These are phyloP conservation scores for Chiua virens DNA, from an alignment of 768 basidiomycete species.

Conservation along the genomic window DNA sequence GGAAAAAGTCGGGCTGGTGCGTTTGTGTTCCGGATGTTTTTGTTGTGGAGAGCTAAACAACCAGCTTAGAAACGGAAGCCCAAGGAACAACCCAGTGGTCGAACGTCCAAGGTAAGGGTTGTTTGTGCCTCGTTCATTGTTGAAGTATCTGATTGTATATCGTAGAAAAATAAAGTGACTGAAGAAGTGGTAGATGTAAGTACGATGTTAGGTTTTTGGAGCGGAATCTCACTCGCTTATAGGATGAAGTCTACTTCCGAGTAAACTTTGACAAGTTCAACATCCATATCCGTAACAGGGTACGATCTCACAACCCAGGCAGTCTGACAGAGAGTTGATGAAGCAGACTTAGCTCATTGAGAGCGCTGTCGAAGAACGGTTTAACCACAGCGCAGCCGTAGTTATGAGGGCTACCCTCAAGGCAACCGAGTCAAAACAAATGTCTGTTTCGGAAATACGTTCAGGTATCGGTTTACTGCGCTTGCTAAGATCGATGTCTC, in stretches of 20 bases:
- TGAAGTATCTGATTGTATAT: slow-evolving; percentile 21
- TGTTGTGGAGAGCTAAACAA: slow-evolving; percentile 15
- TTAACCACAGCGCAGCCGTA: slow-evolving; percentile 69
- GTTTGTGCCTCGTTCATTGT: background rate
- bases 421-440: slow-evolving; percentile 65
- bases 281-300: slow-evolving; percentile 83
- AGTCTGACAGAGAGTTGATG: slow-evolving; percentile 10
- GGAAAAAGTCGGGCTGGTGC: slow-evolving; percentile 70
- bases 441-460: slow-evolving; percentile 56
- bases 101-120: slow-evolving; percentile 52
- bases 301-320: slow-evolving; percentile 33
- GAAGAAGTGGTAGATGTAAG: slow-evolving; percentile 70
- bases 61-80: slow-evolving; percentile 60
- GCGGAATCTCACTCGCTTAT: slow-evolving; percentile 1
- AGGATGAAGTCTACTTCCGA: slow-evolving; percentile 78
- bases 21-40: slow-evolving; percentile 19
- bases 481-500: background rate
- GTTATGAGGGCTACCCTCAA: slow-evolving; percentile 74
- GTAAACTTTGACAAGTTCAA: slow-evolving; percentile 90
- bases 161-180: slow-evolving; percentile 44
- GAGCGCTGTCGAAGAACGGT: slow-evolving; percentile 73
- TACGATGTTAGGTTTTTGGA: background rate
- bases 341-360: slow-evolving; percentile 63
- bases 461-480: slow-evolving; percentile 47
- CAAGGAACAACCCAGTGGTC: slow-evolving; percentile 43